Conservation (phyloP, 306 rosid genomes). For the Chamaecrista fasciculata region DNA sequence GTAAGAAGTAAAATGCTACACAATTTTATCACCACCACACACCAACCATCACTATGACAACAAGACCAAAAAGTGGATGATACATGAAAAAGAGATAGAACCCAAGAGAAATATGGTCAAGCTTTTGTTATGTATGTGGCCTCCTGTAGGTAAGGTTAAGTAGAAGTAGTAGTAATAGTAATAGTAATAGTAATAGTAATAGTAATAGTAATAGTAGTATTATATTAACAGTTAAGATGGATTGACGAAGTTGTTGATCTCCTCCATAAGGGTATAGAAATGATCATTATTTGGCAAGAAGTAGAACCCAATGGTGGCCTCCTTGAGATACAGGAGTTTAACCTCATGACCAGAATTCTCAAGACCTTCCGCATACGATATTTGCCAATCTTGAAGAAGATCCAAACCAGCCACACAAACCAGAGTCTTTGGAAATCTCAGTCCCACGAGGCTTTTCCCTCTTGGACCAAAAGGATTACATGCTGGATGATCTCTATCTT, state of each 20-base stretch:
- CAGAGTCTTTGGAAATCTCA: constrained; percentile 70
- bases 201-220: constrained; percentile 16
- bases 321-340: constrained; percentile 60
- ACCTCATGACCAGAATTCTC: constrained; percentile 52
- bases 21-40: constrained; percentile 66
- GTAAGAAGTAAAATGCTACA: constrained; percentile 53
- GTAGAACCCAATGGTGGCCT: constrained; percentile 93
- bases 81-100: constrained; percentile 18
- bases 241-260: constrained; percentile 61
- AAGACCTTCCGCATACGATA: constrained; percentile 74
- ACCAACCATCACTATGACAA: constrained; percentile 46
- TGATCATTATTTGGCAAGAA: constrained; percentile 87
- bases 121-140: constrained; percentile 64
- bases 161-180: not conserved
- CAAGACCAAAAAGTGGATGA: constrained; percentile 19
- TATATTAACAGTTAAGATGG: constrained; percentile 59
- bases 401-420: constrained; percentile 92
- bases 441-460: constrained; percentile 52
- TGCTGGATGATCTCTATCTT: constrained; percentile 83
- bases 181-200: not conserved
- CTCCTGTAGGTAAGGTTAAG: constrained; percentile 53
- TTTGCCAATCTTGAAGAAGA: constrained; percentile 88
- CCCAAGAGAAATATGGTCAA: constrained; percentile 56
- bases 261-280: constrained; percentile 72
- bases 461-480: constrained; percentile 77